Base-by-base conservation (phyloP, 352 stramenopile species). In the Phytophthora nicotianae region DNA sequence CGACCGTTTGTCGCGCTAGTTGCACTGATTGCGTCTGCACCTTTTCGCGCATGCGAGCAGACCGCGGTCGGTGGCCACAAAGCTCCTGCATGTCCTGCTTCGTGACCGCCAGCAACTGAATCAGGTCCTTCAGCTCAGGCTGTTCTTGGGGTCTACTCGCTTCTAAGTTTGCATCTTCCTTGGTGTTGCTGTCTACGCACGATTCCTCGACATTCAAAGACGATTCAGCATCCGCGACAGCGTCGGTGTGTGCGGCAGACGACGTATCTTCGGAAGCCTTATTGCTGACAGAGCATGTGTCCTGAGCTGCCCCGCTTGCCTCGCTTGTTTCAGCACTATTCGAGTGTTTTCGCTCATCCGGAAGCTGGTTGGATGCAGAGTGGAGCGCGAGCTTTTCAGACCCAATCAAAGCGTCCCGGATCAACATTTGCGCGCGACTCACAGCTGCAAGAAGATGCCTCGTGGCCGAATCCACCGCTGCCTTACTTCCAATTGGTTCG, bases 21-120 rank as follows among this genome's bases (percentile, higher is more conserved):
- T 87, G 73, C 13, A 88, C 13, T 10, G 83, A 86, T 48, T 89
- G 83, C 19, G 54, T 55, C 59, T 91, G 83, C 23, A 89, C 56
- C 52, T 91, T 91, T 49, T 88, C 75, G 17, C 83, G 83, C 50
- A 90, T 78, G 8, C 83, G 83, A 16, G 76, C 79, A n/a, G 83
- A 91, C 8, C 83, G 69, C 1, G 79, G 72, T 43, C 79, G 69
- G 38, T 85, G 79, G 2, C 63, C 62, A 20, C 74, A 86, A 41
- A 91, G 68, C 21, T 88, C 69, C 35, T 75, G 61, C 42, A 81
- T 66, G 8, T 76, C 51, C 16, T 60, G 41, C 45, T 73, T 81
- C 14, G 79, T 90, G 16, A 82, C 85, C 5, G 69, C 73, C 17
- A 91, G 50, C 32, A 91, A 80, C 49, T 87, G 75, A 7, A 89